Evolutionary conservation across 2,329 filamentous ascomycete genomes (phyloP).

Genomic region (Colletotrichum sojae): DNA sequence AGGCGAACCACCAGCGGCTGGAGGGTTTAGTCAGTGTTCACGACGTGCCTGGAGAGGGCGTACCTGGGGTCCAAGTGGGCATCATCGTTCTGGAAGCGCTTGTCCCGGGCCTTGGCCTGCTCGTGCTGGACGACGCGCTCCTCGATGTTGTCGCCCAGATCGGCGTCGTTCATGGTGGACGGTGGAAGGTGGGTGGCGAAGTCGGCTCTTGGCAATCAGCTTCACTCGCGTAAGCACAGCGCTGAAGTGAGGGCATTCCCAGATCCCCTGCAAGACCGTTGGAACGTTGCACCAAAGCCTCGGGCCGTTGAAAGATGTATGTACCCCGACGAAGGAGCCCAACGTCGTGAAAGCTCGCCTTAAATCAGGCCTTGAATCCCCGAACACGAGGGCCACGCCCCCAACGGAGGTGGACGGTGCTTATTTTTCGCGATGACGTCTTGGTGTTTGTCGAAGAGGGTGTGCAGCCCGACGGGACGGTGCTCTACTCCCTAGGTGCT

Average conservation of each 20-base stretch:
- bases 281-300: background rate
- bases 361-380: background rate
- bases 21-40: background rate
- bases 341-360: background rate
- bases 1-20: slow-evolving; percentile 75
- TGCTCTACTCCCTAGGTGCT: background rate
- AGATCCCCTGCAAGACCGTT: background rate
- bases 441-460: slow-evolving; percentile 22
- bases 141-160: slow-evolving; percentile 54
- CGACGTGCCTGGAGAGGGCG: slow-evolving; percentile 27
- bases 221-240: too few relatives aligned
- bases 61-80: slow-evolving; percentile 62
- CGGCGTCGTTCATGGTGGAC: slow-evolving; percentile 58
- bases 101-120: slow-evolving; percentile 45
- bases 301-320: too few relatives aligned
- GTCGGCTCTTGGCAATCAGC: too few relatives aligned
- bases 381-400: slow-evolving; percentile 8
- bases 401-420: slow-evolving; percentile 7
- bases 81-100: slow-evolving; percentile 55
- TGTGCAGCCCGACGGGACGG: slow-evolving; percentile 18
- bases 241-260: slow-evolving; percentile 35
- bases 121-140: slow-evolving; percentile 48
- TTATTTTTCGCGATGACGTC: slow-evolving; percentile 35
- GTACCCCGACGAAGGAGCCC: background rate
- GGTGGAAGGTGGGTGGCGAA: too few relatives aligned